Evolutionary conservation across 306 rosid genomes (phyloP), one percentile per base, ranked within the genome.

Genomic region (Psophocarpus tetragonolobus): DNA sequence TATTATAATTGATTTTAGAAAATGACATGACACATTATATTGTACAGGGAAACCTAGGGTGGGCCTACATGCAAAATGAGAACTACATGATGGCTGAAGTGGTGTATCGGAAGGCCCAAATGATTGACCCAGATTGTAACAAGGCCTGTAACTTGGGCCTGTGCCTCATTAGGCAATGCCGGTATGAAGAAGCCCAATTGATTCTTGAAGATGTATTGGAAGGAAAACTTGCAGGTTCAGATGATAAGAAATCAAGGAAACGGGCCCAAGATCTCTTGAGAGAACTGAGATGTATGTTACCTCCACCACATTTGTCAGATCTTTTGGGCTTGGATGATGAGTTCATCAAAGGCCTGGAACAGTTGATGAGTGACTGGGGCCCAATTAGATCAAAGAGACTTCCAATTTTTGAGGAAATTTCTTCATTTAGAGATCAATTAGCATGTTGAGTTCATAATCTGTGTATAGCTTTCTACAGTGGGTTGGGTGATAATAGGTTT

Each of bases 11-110:
- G 14, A n/a, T 32, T 62, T 63, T n/a, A 14, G 38, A 26, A 6
- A 13, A 4, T 9, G 5, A 38, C 17, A n/a, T 18, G 39, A 3
- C 33, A 1, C 30, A 2, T 26, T 64, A 6, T 56, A 15, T 39
- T 50, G 8, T 24, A 27, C 88, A 94, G 97, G 98, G 97, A 32
- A 95, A 95, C 85, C 73, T 95, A 73, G 98, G 98, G 5, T 95
- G 98, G 98, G 97, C 97, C 5, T 95, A 92, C 74, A 95, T 95
- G 98, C 97, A 92, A 69, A 91, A 92, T 45, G 83, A 7, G 75
- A 92, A 89, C 82, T 87, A 84, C 58, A 32, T 79, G 61, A 86
- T 90, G 67, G 98, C 98, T 0, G 97, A 95, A 70, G 98, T 75
- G 27, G 98, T 92, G 6, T 92, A 95, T 58, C 32, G 74, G 5